These are phyloP conservation scores for Geosiphon pyriformis DNA, from an alignment of 192 early-diverging fungal species.

Conservation along the genomic window DNA sequence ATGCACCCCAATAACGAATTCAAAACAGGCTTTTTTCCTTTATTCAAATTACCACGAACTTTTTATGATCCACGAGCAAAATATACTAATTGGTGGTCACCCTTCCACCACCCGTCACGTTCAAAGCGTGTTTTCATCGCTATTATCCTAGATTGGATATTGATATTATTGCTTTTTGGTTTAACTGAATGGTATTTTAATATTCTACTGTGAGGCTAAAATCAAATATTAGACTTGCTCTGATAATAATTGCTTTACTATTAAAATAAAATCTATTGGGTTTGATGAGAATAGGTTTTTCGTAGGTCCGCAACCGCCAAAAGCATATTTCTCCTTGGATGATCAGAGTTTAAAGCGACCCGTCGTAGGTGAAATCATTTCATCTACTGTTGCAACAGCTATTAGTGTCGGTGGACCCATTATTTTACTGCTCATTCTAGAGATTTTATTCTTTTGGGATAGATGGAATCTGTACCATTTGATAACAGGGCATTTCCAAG, in stretches of 20 bases:
- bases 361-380: conserved; percentile 13
- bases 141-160: conserved; percentile 16
- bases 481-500: conserved; percentile 6
- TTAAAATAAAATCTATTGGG: too few species aligned
- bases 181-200: conserved; percentile 14
- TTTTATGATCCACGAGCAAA: conserved; percentile 1
- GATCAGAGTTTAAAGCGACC: conserved; percentile 3
- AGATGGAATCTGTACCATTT: conserved; percentile 23
- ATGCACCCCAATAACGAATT: background rate
- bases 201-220: background rate
- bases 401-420: conserved; percentile 14
- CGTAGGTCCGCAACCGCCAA: conserved; percentile 15
- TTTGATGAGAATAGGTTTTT: too few species aligned
- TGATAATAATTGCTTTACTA: background rate
- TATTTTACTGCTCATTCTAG: conserved; percentile 6
- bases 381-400: background rate
- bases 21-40: conserved; percentile 2
- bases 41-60: conserved; percentile 2
- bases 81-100: conserved; percentile 4
- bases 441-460: conserved; percentile 24
- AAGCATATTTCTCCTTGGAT: conserved; percentile 18
- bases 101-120: conserved; percentile 8
- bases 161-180: conserved; percentile 10
- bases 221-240: too few species aligned
- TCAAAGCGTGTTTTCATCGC: background rate